Conservation (phyloP, 371 early-diverging fungal genomes). For the Batrachochytrium dendrobatidis region DNA sequence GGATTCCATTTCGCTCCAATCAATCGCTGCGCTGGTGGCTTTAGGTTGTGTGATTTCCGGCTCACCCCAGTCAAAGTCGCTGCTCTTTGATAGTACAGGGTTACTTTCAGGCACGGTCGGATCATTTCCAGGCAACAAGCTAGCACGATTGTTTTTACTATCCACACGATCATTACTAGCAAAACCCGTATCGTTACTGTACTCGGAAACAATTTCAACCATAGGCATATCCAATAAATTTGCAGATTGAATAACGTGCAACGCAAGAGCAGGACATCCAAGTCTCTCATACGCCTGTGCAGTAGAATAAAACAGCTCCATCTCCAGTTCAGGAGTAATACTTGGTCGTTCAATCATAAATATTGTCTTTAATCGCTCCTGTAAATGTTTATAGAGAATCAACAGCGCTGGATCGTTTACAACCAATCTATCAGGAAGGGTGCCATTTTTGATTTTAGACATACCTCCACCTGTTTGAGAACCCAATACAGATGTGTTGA, state of each 20-base stretch:
- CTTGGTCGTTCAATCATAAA: constrained; percentile 16
- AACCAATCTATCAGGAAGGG: not conserved
- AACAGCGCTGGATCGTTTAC: constrained; percentile 64
- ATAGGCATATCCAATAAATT: constrained; percentile 23
- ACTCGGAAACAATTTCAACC: constrained; percentile 11
- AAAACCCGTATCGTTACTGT: too few relatives aligned
- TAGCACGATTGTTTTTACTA: too few relatives aligned
- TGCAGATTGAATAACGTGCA: constrained; percentile 45
- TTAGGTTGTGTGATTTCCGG: constrained; percentile 10
- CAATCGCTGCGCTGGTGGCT: constrained; percentile 13
- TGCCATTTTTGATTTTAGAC: constrained; percentile 11
- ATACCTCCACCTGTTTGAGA: too few relatives aligned
- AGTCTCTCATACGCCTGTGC: constrained; percentile 63
- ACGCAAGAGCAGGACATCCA: constrained; percentile 67
- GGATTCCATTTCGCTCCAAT: constrained; percentile 29
- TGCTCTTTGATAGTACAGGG: not conserved
- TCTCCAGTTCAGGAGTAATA: constrained; percentile 34
- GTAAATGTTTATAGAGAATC: constrained; percentile 65
- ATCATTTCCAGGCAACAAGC: not conserved
- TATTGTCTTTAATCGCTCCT: constrained; percentile 32
- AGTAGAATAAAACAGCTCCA: constrained; percentile 51
- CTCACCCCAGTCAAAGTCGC: constrained; percentile 29
- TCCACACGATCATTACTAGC: too few relatives aligned
- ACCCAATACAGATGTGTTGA: constrained; percentile 5
- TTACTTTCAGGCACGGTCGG: not conserved